phyloP scores from a whole-genome alignment of 176 grass and related monocot genomes.

The Carex myosuroides region DNA sequence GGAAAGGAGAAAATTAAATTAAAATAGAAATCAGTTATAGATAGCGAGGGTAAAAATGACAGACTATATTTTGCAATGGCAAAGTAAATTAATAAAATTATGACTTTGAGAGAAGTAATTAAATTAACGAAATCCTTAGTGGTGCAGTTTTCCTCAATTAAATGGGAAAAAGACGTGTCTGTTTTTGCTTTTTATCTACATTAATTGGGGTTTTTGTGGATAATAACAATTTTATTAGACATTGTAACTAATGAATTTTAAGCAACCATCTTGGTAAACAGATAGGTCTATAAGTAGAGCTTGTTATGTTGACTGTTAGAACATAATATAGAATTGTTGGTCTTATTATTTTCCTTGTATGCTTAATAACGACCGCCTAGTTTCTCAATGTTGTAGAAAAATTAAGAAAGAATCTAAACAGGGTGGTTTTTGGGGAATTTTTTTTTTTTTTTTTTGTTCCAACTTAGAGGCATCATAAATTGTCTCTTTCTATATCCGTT shows the following conservation, averaged over 20 bases:
- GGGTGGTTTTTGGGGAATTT: neutral
- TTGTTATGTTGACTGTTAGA: no score
- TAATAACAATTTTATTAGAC: neutral
- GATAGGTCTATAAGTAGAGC: neutral
- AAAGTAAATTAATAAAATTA: neutral
- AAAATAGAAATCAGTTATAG: neutral
- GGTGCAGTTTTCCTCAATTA: neutral
- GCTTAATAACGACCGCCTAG: neutral
- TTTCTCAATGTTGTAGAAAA: neutral
- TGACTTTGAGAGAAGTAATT: neutral
- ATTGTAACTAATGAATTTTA: neutral
- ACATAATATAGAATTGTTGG: no score
- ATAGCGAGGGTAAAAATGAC: neutral
- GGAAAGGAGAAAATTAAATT: neutral
- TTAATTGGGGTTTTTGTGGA: neutral
- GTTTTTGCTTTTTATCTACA: neutral
- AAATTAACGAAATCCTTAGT: neutral
- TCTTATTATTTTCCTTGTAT: neutral
- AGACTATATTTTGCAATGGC: neutral
- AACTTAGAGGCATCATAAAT: neutral
- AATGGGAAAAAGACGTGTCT: neutral
- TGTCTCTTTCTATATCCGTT: neutral
- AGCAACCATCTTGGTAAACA: neutral
- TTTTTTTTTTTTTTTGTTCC: neutral
- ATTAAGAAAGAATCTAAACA: neutral